Percentiles rank a stretch among this genome's conserved stretches.
Evolutionary conservation across 768 basidiomycete species (phyloP).

Genomic region (Rhizopogon roseolus): DNA sequence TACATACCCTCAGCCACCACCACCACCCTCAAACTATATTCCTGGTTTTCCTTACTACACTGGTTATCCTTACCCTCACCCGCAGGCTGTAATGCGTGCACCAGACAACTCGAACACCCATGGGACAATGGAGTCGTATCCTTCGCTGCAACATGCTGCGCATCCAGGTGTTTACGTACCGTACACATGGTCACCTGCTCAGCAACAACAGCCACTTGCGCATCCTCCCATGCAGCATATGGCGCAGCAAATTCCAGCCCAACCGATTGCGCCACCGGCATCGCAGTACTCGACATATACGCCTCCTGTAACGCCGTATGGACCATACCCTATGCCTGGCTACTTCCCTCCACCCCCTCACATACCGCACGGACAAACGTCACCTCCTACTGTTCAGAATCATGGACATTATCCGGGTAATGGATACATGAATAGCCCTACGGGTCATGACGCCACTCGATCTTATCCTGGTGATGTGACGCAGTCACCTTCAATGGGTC

Average conservation of each 20-base stretch:
- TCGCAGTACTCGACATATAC: conserved; percentile 29
- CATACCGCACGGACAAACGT: conserved; percentile 20
- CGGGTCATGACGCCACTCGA: conserved; percentile 15
- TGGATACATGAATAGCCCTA: conserved; percentile 17
- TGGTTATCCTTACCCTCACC: conserved; percentile 47
- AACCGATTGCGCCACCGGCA: conserved; percentile 24
- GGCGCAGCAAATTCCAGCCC: conserved; percentile 26
- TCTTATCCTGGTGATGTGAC: conserved; percentile 25
- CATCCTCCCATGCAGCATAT: conserved; percentile 38
- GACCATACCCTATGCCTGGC: conserved; percentile 27
- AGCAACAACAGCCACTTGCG: conserved; percentile 27
- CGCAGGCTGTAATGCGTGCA: conserved; percentile 36
- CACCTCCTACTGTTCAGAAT: conserved; percentile 21
- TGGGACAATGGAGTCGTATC: conserved; percentile 26
- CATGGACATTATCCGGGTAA: conserved; percentile 23
- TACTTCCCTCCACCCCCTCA: conserved; percentile 31
- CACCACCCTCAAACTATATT: conserved; percentile 33
- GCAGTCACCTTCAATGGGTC: conserved; percentile 22
- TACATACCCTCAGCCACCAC: conserved; percentile 38
- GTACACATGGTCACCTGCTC: conserved; percentile 24
- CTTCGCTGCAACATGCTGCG: conserved; percentile 27
- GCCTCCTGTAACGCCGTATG: conserved; percentile 26
- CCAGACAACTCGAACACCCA: conserved; percentile 27
- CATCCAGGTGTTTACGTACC: conserved; percentile 25
- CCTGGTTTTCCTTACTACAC: conserved; percentile 37